phyloP scores from a whole-genome alignment of 768 basidiomycete genomes.

The Macrolepiota fuliginosa region DNA sequence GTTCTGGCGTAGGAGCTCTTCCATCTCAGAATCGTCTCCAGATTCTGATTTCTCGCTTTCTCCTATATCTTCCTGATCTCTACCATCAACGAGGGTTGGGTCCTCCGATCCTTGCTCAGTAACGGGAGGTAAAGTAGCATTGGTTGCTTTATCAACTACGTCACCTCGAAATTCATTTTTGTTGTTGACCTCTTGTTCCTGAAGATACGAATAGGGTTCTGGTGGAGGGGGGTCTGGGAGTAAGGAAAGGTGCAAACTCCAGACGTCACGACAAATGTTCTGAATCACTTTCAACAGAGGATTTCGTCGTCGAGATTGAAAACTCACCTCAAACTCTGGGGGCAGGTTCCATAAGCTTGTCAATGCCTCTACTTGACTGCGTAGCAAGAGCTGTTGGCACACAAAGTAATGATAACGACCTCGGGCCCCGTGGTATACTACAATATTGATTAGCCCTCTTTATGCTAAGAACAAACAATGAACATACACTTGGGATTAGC shows the following conservation, averaged over 20 bases:
- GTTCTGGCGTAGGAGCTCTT: constrained; percentile 17
- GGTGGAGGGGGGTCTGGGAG: constrained; percentile 57
- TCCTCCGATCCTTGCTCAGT: background rate
- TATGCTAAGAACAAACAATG: background rate
- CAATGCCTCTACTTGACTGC: constrained; percentile 71
- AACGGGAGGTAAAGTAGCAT: background rate
- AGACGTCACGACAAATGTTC: constrained; percentile 77
- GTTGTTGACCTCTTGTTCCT: constrained; percentile 23
- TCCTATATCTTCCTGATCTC: constrained; percentile 14
- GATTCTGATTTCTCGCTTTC: constrained; percentile 2
- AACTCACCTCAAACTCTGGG: constrained; percentile 69
- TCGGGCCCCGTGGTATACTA: constrained; percentile 84
- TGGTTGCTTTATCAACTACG: background rate
- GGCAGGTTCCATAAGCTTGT: constrained; percentile 68
- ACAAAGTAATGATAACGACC: constrained; percentile 82
- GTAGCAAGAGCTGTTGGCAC: constrained; percentile 77
- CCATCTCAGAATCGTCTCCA: constrained; percentile 17
- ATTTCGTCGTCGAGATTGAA: background rate
- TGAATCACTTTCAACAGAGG: constrained; percentile 22
- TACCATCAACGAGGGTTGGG: background rate
- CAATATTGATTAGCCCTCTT: background rate
- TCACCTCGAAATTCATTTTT: constrained; percentile 2
- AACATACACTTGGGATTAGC: constrained; percentile 58
- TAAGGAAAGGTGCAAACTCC: constrained; percentile 70
- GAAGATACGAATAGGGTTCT: constrained; percentile 54